phyloP scores from a whole-genome alignment of 2,329 filamentous ascomycete genomes.

The Tolypocladium inflatum region DNA sequence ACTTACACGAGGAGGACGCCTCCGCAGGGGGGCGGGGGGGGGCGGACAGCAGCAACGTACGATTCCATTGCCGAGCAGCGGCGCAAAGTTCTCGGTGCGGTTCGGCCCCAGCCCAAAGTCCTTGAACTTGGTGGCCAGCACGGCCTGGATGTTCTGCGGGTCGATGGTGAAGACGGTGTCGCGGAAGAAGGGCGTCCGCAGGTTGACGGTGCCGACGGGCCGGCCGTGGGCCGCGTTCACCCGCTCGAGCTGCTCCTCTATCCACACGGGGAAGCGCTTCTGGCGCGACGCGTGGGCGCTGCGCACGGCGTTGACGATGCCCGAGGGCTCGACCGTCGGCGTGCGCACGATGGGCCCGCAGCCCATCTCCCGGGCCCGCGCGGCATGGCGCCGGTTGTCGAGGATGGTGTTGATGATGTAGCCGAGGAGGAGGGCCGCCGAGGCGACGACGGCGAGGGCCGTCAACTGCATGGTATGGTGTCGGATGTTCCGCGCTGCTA shows the following conservation, averaged over 20 bases:
- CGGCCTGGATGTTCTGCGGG: conserved; percentile 17
- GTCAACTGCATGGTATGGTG: not conserved
- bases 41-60: conserved; percentile 9
- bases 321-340: conserved; percentile 6
- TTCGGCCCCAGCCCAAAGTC: conserved; percentile 14
- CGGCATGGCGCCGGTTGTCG: conserved; percentile 2
- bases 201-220: conserved; percentile 8
- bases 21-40: not conserved
- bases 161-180: conserved; percentile 11
- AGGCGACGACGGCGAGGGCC: not conserved
- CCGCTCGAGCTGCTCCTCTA: conserved; percentile 2
- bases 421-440: conserved; percentile 3
- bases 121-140: conserved; percentile 15
- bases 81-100: conserved; percentile 16
- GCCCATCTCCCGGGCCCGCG: conserved; percentile 7
- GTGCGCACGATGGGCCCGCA: conserved; percentile 7
- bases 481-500: no score
- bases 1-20: not conserved
- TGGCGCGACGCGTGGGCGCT: conserved; percentile 7
- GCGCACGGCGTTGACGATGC: conserved; percentile 5
- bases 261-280: conserved; percentile 8
- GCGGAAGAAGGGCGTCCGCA: conserved; percentile 10
- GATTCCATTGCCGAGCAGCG: conserved; percentile 34
- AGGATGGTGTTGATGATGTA: conserved; percentile 5
- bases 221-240: conserved; percentile 5